A percentile compares a stretch with the other conserved stretches of the same genome.
Conservation (phyloP, 2,329 filamentous ascomycete genomes). For the Neophaeococcomyces aloes region DNA sequence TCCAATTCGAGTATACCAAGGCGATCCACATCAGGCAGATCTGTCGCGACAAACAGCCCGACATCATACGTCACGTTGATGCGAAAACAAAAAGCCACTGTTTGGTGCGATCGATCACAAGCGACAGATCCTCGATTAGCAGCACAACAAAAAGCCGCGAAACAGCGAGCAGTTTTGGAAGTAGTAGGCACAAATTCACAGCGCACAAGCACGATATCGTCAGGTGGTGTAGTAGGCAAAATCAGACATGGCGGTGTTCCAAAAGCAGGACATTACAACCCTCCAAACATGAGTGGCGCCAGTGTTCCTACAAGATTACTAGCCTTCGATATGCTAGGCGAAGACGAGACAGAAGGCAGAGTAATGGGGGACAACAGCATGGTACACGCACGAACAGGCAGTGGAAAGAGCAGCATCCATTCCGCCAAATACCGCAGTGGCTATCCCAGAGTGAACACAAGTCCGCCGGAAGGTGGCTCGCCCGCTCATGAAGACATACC, state of each 20-base stretch:
- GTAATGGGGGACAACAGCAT: slow-evolving; percentile 24
- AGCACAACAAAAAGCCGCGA: slow-evolving; percentile 76
- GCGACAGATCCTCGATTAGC: slow-evolving; percentile 76
- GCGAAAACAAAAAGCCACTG: slow-evolving; percentile 91
- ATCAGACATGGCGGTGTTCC: slow-evolving; percentile 79
- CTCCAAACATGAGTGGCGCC: slow-evolving; percentile 62
- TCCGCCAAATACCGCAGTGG: slow-evolving; percentile 37
- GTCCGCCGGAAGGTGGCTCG: slow-evolving; percentile 32
- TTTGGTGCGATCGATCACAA: slow-evolving; percentile 94
- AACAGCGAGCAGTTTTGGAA: slow-evolving; percentile 74
- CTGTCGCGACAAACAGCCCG: slow-evolving; percentile 19
- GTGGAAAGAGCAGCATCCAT: slow-evolving; percentile 48
- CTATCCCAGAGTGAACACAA: slow-evolving; percentile 32
- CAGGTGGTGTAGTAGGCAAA: slow-evolving; percentile 53
- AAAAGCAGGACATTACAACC: slow-evolving; percentile 66
- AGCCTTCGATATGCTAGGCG: slow-evolving; percentile 89
- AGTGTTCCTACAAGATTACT: slow-evolving; percentile 85
- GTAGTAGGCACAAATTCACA: slow-evolving; percentile 43
- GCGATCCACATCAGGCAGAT: slow-evolving; percentile 22
- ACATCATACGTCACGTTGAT: slow-evolving; percentile 76
- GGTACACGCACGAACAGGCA: slow-evolving; percentile 45
- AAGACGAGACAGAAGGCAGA: slow-evolving; percentile 58
- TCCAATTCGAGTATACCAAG: slow-evolving; percentile 16
- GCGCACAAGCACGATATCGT: slow-evolving; percentile 54
- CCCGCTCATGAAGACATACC: slow-evolving; percentile 28